Evolutionary conservation across 768 basidiomycete genomes (phyloP).

Genomic region (Boletus speciosus): DNA sequence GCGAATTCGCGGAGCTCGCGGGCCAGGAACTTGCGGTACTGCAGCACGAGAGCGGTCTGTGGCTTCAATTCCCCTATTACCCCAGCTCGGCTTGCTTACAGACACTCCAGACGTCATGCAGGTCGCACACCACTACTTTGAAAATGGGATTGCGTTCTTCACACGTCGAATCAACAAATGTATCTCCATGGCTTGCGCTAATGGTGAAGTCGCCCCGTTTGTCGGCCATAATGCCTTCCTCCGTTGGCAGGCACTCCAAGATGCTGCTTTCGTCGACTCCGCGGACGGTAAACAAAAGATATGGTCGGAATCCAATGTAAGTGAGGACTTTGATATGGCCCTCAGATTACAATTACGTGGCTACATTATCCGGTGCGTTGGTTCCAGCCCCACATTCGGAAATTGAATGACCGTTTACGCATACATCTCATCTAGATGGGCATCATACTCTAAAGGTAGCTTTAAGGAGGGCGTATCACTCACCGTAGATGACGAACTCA

Average conservation of each 20-base stretch:
- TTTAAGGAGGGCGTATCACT: conserved; percentile 92
- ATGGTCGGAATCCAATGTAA: conserved; percentile 66
- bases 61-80: conserved; percentile 28
- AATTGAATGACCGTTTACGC: background rate
- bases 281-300: conserved; percentile 59
- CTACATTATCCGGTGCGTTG: conserved; percentile 59
- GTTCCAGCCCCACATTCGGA: background rate
- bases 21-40: conserved; percentile 66
- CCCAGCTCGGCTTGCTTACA: conserved; percentile 2
- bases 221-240: conserved; percentile 89
- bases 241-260: conserved; percentile 86
- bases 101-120: conserved; percentile 74
- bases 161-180: conserved; percentile 82
- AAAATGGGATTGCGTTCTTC: conserved; percentile 87
- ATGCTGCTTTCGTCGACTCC: conserved; percentile 69
- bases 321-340: conserved; percentile 71
- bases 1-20: conserved; percentile 78
- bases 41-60: conserved; percentile 79
- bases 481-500: conserved; percentile 87
- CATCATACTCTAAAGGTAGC: conserved; percentile 77
- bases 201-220: conserved; percentile 75
- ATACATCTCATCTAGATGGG: conserved; percentile 45
- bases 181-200: conserved; percentile 76
- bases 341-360: conserved; percentile 56
- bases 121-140: conserved; percentile 85